Conservation (phyloP, 805 yeast genomes). For the Torulaspora quercuum region DNA sequence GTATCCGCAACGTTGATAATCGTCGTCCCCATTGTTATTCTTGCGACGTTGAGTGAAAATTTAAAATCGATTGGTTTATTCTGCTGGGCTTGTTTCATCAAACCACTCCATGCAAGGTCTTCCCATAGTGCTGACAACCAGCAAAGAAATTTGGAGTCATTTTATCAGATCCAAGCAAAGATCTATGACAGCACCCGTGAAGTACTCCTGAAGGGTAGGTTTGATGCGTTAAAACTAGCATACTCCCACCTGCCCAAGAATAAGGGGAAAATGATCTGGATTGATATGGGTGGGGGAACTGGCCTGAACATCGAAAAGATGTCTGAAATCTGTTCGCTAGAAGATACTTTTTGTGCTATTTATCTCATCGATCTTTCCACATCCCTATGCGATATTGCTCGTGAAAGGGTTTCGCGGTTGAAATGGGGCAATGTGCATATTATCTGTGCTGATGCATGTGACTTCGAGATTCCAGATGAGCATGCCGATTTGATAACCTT, state of each 20-base stretch:
- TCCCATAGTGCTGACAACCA: slow-evolving; percentile 23
- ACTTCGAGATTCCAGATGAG: slow-evolving; percentile 47
- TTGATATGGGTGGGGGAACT: slow-evolving; percentile 85
- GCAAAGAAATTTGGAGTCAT: slow-evolving; percentile 48
- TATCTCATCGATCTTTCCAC: slow-evolving; percentile 76
- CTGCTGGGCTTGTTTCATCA: slow-evolving; percentile 37
- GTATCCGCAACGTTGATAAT: slow-evolving; percentile 1
- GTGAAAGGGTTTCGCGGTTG: slow-evolving; percentile 47
- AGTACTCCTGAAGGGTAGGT: slow-evolving; percentile 65
- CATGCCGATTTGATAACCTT: slow-evolving; percentile 72
- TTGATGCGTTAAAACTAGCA: slow-evolving; percentile 57
- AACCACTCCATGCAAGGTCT: slow-evolving; percentile 28
- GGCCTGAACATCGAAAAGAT: slow-evolving; percentile 78
- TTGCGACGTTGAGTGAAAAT: slow-evolving; percentile 5
- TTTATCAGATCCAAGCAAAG: slow-evolving; percentile 73
- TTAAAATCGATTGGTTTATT: slow-evolving; percentile 16
- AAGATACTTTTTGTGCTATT: slow-evolving; percentile 54
- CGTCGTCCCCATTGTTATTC: slow-evolving; percentile 1
- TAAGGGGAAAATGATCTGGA: slow-evolving; percentile 47
- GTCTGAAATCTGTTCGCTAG: slow-evolving; percentile 44
- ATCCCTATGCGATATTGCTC: slow-evolving; percentile 70
- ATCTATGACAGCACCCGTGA: slow-evolving; percentile 72
- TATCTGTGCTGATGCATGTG: slow-evolving; percentile 71
- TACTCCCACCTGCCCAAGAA: slow-evolving; percentile 48
- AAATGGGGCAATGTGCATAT: slow-evolving; percentile 62